A percentile compares a stretch with the other conserved stretches of the same genome.
Conservation (phyloP, 768 basidiomycete genomes). For the Suillus placidus region DNA sequence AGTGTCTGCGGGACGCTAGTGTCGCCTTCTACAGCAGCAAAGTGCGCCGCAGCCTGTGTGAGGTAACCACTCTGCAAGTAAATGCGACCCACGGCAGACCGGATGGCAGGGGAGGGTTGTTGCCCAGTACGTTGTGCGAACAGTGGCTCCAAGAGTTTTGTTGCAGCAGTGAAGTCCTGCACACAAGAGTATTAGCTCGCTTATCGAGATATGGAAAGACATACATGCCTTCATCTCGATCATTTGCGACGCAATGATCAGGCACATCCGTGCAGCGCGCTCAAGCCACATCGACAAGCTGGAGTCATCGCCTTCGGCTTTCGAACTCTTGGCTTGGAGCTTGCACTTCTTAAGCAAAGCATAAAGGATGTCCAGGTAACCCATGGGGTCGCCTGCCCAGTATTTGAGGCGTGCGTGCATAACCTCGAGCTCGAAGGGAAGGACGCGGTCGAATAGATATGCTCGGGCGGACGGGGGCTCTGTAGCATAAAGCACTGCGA, state of each 20-base stretch:
- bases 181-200: slow-evolving; percentile 3
- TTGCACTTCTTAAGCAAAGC: slow-evolving; percentile 67
- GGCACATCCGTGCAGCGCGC: slow-evolving; percentile 69
- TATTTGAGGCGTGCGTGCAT: slow-evolving; percentile 76
- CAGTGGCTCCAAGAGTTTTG: slow-evolving; percentile 68
- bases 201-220: not conserved
- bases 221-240: slow-evolving; percentile 77
- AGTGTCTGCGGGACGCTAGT: slow-evolving; percentile 46
- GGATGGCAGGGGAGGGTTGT: slow-evolving; percentile 53
- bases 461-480: slow-evolving; percentile 53
- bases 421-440: slow-evolving; percentile 59
- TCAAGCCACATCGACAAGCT: slow-evolving; percentile 79
- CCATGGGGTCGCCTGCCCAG: slow-evolving; percentile 81
- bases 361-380: slow-evolving; percentile 74
- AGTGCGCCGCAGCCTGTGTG: slow-evolving; percentile 57
- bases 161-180: slow-evolving; percentile 72
- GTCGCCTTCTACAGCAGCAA: slow-evolving; percentile 44
- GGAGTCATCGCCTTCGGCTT: slow-evolving; percentile 16
- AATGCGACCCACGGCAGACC: slow-evolving; percentile 70
- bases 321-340: slow-evolving; percentile 8
- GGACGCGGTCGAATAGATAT: slow-evolving; percentile 50
- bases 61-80: slow-evolving; percentile 77
- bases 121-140: slow-evolving; percentile 42
- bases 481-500: slow-evolving; percentile 64
- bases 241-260: slow-evolving; percentile 82